A percentile compares a stretch with the other conserved stretches of the same genome.
Conservation (phyloP, 768 basidiomycete genomes). For the Trametes elegans region DNA sequence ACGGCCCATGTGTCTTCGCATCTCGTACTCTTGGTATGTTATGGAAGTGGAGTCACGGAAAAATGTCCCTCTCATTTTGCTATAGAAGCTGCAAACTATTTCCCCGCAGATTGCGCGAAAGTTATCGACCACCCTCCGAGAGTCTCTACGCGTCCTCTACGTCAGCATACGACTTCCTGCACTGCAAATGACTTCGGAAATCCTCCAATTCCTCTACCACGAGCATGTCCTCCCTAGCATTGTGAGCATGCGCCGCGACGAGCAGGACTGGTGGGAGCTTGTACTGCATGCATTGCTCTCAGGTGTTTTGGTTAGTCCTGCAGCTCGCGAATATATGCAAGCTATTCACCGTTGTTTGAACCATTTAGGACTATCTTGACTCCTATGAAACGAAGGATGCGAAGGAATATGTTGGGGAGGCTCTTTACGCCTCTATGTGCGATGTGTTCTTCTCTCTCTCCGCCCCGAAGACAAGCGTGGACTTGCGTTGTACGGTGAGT, state of each 20-base stretch:
- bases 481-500: slow-evolving; percentile 30
- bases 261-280: slow-evolving; percentile 42
- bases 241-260: slow-evolving; percentile 19
- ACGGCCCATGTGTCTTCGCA: slow-evolving; percentile 42
- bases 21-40: slow-evolving; percentile 42
- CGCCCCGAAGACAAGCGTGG: slow-evolving; percentile 25
- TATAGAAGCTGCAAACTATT: slow-evolving; percentile 39
- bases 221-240: slow-evolving; percentile 35
- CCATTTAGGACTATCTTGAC: slow-evolving; percentile 31
- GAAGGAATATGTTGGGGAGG: slow-evolving; percentile 29
- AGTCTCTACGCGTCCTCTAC: slow-evolving; percentile 46
- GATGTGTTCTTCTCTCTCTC: slow-evolving; percentile 37
- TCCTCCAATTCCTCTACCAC: slow-evolving; percentile 41
- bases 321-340: neutral
- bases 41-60: neutral
- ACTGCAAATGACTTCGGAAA: slow-evolving; percentile 39
- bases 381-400: slow-evolving; percentile 24
- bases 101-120: slow-evolving; percentile 38
- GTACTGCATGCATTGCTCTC: slow-evolving; percentile 48
- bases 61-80: neutral
- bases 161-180: slow-evolving; percentile 35
- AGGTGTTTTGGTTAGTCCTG: slow-evolving; percentile 44
- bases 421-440: slow-evolving; percentile 33
- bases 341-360: neutral
- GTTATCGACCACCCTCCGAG: slow-evolving; percentile 41